These are phyloP conservation scores for Lasiosphaeris hirsuta DNA, from an alignment of 495 filamentous ascomycete species.

Conservation along the genomic window DNA sequence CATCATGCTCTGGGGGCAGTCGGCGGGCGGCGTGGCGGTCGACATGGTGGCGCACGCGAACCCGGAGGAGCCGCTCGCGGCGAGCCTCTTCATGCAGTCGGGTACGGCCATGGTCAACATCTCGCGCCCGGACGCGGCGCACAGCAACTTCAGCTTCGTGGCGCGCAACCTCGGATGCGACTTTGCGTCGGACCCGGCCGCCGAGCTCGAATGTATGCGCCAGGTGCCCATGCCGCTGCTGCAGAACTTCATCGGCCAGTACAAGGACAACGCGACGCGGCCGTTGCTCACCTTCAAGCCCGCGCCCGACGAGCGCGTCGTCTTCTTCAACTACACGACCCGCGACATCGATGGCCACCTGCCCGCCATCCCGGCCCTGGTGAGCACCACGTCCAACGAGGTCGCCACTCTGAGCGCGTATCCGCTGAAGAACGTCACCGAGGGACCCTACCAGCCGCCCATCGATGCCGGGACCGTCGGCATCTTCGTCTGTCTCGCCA, in stretches of 20 bases:
- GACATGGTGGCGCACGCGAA: conserved; percentile 47
- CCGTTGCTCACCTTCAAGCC: conserved; percentile 40
- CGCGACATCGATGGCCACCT: conserved; percentile 23
- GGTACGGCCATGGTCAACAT: conserved; percentile 39
- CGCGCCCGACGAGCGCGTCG: conserved; percentile 37
- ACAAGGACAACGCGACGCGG: conserved; percentile 32
- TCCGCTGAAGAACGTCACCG: conserved; percentile 28
- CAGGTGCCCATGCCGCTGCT: conserved; percentile 36
- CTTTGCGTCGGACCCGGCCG: conserved; percentile 29
- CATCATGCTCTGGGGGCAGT: conserved; percentile 57
- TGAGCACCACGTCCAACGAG: conserved; percentile 43
- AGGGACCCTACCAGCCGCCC: conserved; percentile 31
- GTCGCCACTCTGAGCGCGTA: conserved; percentile 36
- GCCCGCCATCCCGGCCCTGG: conserved; percentile 36
- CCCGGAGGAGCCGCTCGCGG: conserved; percentile 42
- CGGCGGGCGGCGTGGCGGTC: conserved; percentile 40
- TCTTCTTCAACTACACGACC: conserved; percentile 45
- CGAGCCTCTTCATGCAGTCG: conserved; percentile 45
- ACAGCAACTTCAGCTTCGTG: conserved; percentile 46
- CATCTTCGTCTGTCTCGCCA: conserved; percentile 36
- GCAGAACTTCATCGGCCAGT: conserved; percentile 39
- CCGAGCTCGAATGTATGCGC: conserved; percentile 43
- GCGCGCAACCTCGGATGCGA: conserved; percentile 37
- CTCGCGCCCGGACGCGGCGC: conserved; percentile 29
- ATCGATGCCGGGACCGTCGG: conserved; percentile 32